Evolutionary conservation across 257 asterid genomes (phyloP).

Genomic region (Henckelia pumila): DNA sequence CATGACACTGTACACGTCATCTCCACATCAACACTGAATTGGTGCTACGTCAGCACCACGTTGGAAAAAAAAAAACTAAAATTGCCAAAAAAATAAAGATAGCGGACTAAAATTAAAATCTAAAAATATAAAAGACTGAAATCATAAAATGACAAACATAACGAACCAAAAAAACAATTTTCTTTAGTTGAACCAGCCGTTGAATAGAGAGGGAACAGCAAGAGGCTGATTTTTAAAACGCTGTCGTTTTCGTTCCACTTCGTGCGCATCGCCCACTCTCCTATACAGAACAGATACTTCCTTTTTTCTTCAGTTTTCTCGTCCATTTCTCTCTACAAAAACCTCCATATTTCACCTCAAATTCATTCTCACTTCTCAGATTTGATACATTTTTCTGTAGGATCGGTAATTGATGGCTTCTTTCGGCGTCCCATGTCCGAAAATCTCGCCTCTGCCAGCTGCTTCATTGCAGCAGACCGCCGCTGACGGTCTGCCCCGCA

Average conservation of each 20-base stretch:
- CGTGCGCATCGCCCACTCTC: slow-evolving; percentile 44
- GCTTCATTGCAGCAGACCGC: slow-evolving; percentile 32
- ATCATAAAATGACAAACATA: too few relatives aligned
- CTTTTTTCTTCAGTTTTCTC: slow-evolving; percentile 33
- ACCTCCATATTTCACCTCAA: slow-evolving; percentile 6
- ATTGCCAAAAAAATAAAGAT: too few relatives aligned
- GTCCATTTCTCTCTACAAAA: slow-evolving; percentile 35
- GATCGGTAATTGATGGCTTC: slow-evolving; percentile 42
- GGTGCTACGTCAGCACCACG: too few relatives aligned
- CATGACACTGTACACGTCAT: too few relatives aligned
- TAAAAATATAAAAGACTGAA: too few relatives aligned
- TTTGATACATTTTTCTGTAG: not conserved
- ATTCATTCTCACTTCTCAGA: slow-evolving; percentile 8
- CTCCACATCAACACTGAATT: too few relatives aligned
- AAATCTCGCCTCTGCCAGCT: slow-evolving; percentile 33
- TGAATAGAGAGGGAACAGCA: slow-evolving; percentile 35
- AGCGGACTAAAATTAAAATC: too few relatives aligned
- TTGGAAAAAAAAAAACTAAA: too few relatives aligned
- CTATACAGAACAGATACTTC: too few relatives aligned
- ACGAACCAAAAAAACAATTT: too few relatives aligned
- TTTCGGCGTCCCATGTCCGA: slow-evolving; percentile 43
- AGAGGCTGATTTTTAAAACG: slow-evolving; percentile 23
- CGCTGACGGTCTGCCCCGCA: slow-evolving; percentile 20
- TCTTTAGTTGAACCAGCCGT: not conserved
- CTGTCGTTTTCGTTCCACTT: slow-evolving; percentile 31